Base-by-base conservation (phyloP, 2,329 filamentous ascomycete genomes). In the Sporothrix dimorphospora region DNA sequence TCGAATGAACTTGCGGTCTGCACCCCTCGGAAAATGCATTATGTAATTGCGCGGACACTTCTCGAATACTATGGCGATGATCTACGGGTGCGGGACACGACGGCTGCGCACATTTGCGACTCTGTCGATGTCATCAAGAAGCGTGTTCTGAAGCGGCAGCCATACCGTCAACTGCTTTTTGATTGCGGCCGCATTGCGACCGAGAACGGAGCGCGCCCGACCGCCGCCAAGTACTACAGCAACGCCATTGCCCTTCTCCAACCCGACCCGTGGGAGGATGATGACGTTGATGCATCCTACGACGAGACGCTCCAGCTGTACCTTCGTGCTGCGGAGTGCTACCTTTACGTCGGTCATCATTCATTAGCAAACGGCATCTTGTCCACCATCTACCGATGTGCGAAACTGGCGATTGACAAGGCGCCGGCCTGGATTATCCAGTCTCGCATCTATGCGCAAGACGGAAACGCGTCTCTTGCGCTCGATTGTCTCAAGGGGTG, bases 221-320 rank as follows among this genome's bases (percentile, higher is more conserved):
- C 94, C 2, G 93, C 94, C 0, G 87, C 94, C 8, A 93, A 91
- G 79, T 97, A 94, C 78, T 97, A 94, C 80, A 88, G 87, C 59
- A 88, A 90, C 71, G 94, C 93, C 66, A 86, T 97, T 61, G 85
- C 86, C 11, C 85, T 98, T n/a, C 85, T 98, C 16, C 94, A 97
- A 78, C 84, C 91, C 7, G 83, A 92, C 70, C 90, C 92, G 0
- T 98, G 95, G 95, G 85, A 88, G 55, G 90, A 92, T 40, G 85
- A 84, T 7, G 80, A 83, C 16, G 85, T 88, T 5, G 95, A 98
- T 78, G 91, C 92, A 0, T 91, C 89, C 61, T 97, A 97, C 77
- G 90, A 94, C 12, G 95, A 98, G 81, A 97, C 94, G 0, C 85
- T 97, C 74, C 90, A 91, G 74, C 84, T 97, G 1, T 90, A 93